phyloP scores from a whole-genome alignment of 208 protist genomes.

The Trichomonas vaginalis region DNA sequence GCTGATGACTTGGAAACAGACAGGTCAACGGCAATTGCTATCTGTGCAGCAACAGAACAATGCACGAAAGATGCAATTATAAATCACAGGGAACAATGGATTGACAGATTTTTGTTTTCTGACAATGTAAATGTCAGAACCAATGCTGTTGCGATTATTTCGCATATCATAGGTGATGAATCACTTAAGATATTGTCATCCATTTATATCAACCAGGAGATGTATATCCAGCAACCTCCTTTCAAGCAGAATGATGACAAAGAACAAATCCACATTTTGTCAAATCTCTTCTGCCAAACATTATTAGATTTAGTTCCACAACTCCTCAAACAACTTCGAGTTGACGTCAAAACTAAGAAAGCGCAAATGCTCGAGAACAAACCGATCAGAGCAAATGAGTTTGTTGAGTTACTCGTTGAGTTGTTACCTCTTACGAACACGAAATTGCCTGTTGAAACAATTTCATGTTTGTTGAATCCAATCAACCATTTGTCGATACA shows the following conservation, averaged over 20 bases:
- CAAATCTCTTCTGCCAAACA: background rate
- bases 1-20: background rate
- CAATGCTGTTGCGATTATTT: background rate
- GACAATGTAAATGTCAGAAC: background rate
- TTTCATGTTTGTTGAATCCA: background rate
- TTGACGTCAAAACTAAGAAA: background rate
- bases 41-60: background rate
- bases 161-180: background rate
- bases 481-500: background rate
- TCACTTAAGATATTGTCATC: background rate
- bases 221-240: background rate
- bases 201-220: background rate
- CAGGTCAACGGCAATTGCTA: background rate
- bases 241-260: background rate
- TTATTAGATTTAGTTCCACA: background rate
- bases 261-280: background rate
- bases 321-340: background rate
- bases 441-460: background rate
- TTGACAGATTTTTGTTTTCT: background rate
- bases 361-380: background rate
- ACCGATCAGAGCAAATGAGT: background rate
- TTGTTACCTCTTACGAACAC: background rate
- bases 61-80: background rate
- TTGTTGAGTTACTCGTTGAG: background rate
- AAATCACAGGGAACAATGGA: background rate